These are phyloP conservation scores for Naumovozyma baii DNA, from an alignment of 805 yeast genomes.

Conservation along the genomic window DNA sequence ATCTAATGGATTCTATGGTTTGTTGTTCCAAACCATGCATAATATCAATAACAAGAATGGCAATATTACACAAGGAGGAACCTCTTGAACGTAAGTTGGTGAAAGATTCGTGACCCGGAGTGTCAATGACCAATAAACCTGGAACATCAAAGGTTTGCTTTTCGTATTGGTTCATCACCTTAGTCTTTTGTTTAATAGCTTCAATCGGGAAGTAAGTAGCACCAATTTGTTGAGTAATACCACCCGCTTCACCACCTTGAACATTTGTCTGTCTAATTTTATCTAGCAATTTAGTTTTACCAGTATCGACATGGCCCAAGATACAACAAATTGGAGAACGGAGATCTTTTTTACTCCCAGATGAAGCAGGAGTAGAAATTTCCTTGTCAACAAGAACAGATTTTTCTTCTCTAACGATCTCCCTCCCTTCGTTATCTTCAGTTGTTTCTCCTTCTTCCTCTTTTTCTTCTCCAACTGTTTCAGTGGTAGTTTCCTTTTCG, in stretches of 20 bases:
- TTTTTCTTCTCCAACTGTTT: slow-evolving; percentile 18
- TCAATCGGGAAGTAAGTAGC: slow-evolving; percentile 98
- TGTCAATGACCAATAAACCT: slow-evolving; percentile 91
- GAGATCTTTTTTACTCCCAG: slow-evolving; percentile 40
- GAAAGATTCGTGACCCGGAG: slow-evolving; percentile 99
- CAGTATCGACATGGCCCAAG: slow-evolving; percentile 98
- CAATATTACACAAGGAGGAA: slow-evolving; percentile 97
- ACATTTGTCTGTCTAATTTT: slow-evolving; percentile 97
- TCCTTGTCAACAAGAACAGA: slow-evolving; percentile 26
- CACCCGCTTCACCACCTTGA: slow-evolving; percentile 99
- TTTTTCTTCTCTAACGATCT: slow-evolving; percentile 18
- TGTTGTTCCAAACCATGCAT: slow-evolving; percentile 99
- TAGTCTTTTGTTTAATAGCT: slow-evolving; percentile 83
- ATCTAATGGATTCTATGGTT: slow-evolving; percentile 85
- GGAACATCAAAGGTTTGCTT: slow-evolving; percentile 88
- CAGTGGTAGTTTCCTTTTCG: slow-evolving; percentile 10
- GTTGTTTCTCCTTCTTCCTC: slow-evolving; percentile 23
- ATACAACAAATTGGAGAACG: slow-evolving; percentile 99
- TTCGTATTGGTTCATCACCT: slow-evolving; percentile 79
- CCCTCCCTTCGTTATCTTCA: slow-evolving; percentile 27
- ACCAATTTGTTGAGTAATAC: slow-evolving; percentile 99
- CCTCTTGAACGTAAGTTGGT: slow-evolving; percentile 97
- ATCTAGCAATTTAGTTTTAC: slow-evolving; percentile 94
- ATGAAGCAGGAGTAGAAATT: slow-evolving; percentile 12
- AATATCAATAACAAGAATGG: slow-evolving; percentile 94